Evolutionary conservation across 176 grass and related monocot species (phyloP).

Genomic region (Paspalum vaginatum): DNA sequence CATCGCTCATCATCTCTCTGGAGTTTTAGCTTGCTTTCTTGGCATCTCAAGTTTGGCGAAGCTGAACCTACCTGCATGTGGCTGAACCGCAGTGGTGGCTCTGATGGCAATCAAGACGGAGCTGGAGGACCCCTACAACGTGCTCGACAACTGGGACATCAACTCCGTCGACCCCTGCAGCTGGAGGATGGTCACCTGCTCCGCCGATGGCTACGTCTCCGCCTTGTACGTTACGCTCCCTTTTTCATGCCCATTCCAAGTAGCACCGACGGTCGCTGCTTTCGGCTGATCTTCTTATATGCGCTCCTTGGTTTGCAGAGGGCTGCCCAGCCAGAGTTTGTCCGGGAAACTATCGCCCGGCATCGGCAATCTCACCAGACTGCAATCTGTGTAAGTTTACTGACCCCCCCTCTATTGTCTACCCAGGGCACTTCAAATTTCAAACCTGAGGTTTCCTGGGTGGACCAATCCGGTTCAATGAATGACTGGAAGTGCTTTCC

Average conservation of each 20-base stretch:
- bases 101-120: constrained; percentile 90
- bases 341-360: constrained; percentile 71
- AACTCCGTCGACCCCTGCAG: constrained; percentile 99
- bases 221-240: constrained; percentile 56
- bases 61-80: constrained; percentile 25
- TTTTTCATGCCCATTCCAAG: background rate
- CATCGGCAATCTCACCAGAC: constrained; percentile 86
- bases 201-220: constrained; percentile 85
- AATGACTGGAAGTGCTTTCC: background rate
- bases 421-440: constrained; percentile 4
- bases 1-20: background rate
- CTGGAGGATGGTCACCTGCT: constrained; percentile 98
- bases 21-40: background rate
- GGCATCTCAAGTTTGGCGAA: constrained; percentile 24
- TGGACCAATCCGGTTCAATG: background rate
- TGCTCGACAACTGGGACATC: constrained; percentile 95
- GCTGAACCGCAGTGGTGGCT: constrained; percentile 72
- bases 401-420: background rate
- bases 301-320: constrained; percentile 46
- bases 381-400: constrained; percentile 84
- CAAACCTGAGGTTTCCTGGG: constrained; percentile 3
- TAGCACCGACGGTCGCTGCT: background rate
- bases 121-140: constrained; percentile 73
- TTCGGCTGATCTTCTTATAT: background rate
- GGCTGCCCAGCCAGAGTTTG: constrained; percentile 89